Conservation (phyloP, 768 basidiomycete species). For the Coprinellus aureogranulatus region DNA sequence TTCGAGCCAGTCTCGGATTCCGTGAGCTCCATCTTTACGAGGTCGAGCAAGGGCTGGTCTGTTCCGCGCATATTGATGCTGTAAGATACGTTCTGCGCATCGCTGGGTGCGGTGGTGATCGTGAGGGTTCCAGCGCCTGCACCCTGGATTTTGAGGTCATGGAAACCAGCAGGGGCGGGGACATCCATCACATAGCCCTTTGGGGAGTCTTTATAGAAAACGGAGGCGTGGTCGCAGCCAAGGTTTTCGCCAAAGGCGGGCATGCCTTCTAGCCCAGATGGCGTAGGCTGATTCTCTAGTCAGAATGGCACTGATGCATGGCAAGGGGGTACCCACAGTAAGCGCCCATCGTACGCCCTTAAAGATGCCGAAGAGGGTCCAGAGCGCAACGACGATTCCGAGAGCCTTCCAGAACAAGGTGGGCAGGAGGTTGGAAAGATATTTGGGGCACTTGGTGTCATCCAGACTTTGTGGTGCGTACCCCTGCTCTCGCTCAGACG, state of each 20-base stretch:
- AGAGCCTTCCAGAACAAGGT: slow-evolving; percentile 55
- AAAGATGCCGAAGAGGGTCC: slow-evolving; percentile 40
- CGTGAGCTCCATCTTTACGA: slow-evolving; percentile 35
- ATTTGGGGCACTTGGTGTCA: slow-evolving; percentile 76
- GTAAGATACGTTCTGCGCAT: slow-evolving; percentile 44
- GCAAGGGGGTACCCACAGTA: slow-evolving; percentile 31
- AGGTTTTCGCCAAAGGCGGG: slow-evolving; percentile 53
- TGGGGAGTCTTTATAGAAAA: slow-evolving; percentile 40
- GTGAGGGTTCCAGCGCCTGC: slow-evolving; percentile 50
- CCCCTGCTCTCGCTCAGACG: neutral
- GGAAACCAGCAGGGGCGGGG: slow-evolving; percentile 32
- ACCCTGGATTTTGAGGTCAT: slow-evolving; percentile 47
- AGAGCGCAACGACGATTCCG: slow-evolving; percentile 44
- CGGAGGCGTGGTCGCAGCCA: slow-evolving; percentile 44
- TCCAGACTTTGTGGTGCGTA: slow-evolving; percentile 64
- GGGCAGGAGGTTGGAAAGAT: slow-evolving; percentile 69
- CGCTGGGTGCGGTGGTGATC: slow-evolving; percentile 41
- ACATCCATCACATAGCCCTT: slow-evolving; percentile 33
- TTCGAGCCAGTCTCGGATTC: slow-evolving; percentile 27
- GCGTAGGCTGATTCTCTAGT: slow-evolving; percentile 35
- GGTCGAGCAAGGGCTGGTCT: slow-evolving; percentile 38
- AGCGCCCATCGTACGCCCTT: slow-evolving; percentile 47
- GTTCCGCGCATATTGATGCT: slow-evolving; percentile 47
- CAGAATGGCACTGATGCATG: neutral
- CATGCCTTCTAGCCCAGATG: slow-evolving; percentile 55